Percentiles rank a stretch among this genome's conserved stretches.
These are phyloP conservation scores for Colletotrichum costaricense DNA, from an alignment of 2,329 filamentous ascomycete genomes.

Conservation along the genomic window DNA sequence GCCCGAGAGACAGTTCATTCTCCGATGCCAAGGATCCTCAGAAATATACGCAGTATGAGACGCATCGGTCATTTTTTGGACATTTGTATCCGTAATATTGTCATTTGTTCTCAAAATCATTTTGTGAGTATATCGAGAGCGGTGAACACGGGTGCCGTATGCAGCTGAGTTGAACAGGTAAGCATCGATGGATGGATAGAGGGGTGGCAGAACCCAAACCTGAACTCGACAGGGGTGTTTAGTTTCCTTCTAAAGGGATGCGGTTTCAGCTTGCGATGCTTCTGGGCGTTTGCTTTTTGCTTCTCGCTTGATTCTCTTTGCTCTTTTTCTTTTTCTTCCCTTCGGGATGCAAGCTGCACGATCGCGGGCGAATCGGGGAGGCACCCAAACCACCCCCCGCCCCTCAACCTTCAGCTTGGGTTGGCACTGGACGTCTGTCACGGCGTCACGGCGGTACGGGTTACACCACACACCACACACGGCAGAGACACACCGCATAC, in stretches of 20 bases:
- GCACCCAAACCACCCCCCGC: not conserved
- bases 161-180: not conserved
- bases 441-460: not conserved
- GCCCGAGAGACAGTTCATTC: not conserved
- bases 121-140: not conserved
- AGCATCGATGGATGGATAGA: not conserved
- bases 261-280: conserved; percentile 23
- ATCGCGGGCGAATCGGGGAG: conserved; percentile 31
- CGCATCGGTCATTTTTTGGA: not conserved
- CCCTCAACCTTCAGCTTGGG: not conserved
- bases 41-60: not conserved
- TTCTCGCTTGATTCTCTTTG: no score
- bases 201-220: conserved; percentile 1
- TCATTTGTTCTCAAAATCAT: not conserved
- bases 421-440: not conserved
- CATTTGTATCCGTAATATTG: not conserved
- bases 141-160: not conserved
- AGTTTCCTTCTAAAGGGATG: not conserved
- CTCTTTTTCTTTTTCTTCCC: not conserved
- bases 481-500: not conserved
- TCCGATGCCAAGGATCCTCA: not conserved
- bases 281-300: conserved; percentile 1
- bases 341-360: conserved; percentile 27
- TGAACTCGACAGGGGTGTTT: not conserved
- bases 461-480: no score